Evolutionary conservation across 2,329 filamentous ascomycete genomes (phyloP), one percentile per base, ranked within the genome.

Genomic region (Aureobasidium mangrovei): DNA sequence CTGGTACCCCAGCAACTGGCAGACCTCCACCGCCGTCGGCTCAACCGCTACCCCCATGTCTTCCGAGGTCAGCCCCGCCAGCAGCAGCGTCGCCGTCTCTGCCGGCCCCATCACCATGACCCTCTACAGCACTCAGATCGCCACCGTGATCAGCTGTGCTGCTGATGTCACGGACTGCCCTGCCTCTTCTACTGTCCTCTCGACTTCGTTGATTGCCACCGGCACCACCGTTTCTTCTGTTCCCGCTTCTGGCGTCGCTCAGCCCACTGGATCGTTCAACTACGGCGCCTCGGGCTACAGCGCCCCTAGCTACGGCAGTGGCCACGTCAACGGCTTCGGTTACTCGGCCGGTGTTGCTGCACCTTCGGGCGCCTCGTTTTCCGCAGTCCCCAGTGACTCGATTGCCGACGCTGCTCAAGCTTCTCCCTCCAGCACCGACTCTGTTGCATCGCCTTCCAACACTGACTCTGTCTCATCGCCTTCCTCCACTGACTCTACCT

Each of bases 361-460:
- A 45, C 49, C 52, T 38, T 52, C 48, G 32, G 51, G 47, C 35
- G 33, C 43, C 6, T 43, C 43, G 28, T 36, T 35, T 38, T 56
- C 60, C 33, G 10, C 10, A 39, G 3, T 28, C 42, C 24, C 41
- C 33, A 41, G 31, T 4, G 24, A 40, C 36, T 35, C 65, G 61
- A 10, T 58, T 54, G 47, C 76, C 72, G 1, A 72, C 68, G 35
- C 70, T 74, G 59, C 70, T 67, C n/a, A 69, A 9, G 59, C 53
- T 44, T 75, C 72, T 1, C 72, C 69, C 62, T 67, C 68, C 9
- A 63, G 64, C 39, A 60, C 60, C 35, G 57, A 68, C 52, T 65
- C 62, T 26, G 63, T 69, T 43, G 68, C 69, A 4, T 66, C 63
- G 39, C 70, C 65, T 41, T 67, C 68, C 61, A 62, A 61, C 36